Base-by-base conservation (phyloP, 2,329 filamentous ascomycete genomes). In the Endoconidiophora polonica region DNA sequence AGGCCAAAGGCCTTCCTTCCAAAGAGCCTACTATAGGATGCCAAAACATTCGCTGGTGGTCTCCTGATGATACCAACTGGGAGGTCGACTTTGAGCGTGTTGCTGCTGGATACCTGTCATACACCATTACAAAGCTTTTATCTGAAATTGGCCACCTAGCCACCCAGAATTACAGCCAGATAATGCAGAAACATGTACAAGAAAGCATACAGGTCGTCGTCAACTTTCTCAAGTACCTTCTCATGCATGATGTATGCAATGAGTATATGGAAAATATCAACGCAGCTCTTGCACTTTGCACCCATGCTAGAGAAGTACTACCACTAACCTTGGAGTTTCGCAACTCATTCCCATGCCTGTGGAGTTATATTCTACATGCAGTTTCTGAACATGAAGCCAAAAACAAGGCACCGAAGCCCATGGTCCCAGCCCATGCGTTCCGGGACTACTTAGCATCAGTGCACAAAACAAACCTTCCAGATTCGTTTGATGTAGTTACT, bases 161-260 rank as follows among this genome's bases (percentile, higher is more conserved):
- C 7, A 33, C 47, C 5, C 40, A 42, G 12, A 43, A 18, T 33
- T 29, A 45, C 22, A 24, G 2, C 14, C 23, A 46, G 6, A 12
- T 12, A 1, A 33, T 33, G 4, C 9, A 33, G 29, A 33, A 33
- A 33, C 9, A 33, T 1, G 29, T 12, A 33, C 29, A 33, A 33
- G 29, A 33, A 33, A 43, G 44, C 23, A 44, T 50, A 22, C 71
- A 74, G 33, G 76, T 93, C 0, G 70, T 95, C 39, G 76, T 77
- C 53, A 94, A 91, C 60, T 96, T 96, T 60, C 76, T 94, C 55
- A 84, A 86, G 56, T 98, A 95, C 57, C 69, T 96, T 0, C 69
- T 88, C 7, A 76, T 83, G 54, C 88, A 96, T 59, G 75, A 83
- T 37, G 90, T 93, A 14, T 94, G 87, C 58, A 81, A 83, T 0